Evolutionary conservation across 148 eudicot genomes (phyloP).

Genomic region (Rheum nobile): DNA sequence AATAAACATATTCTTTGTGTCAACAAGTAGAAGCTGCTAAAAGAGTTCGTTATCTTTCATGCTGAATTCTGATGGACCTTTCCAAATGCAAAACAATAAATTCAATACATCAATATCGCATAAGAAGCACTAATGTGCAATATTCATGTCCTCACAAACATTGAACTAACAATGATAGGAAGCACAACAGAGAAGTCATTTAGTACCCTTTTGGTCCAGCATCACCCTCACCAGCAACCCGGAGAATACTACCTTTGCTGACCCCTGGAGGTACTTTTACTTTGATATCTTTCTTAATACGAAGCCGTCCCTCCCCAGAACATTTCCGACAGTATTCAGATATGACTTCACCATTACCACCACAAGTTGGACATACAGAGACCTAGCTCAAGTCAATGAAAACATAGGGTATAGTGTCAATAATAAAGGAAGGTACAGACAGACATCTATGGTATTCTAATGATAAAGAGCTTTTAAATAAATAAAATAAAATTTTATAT

Average conservation of each 20-base stretch:
- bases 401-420: neutral
- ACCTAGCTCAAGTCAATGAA: constrained; percentile 31
- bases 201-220: constrained; percentile 94
- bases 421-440: neutral
- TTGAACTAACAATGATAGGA: neutral
- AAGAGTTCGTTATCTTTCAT: neutral
- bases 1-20: neutral
- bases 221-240: constrained; percentile 98
- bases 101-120: neutral
- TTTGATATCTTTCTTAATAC: constrained; percentile 84
- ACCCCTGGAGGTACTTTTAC: constrained; percentile 99
- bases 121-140: neutral
- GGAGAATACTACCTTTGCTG: constrained; percentile 84
- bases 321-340: constrained; percentile 87
- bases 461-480: neutral
- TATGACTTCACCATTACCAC: constrained; percentile 89
- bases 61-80: neutral
- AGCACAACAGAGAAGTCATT: constrained; percentile 4
- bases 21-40: neutral
- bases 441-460: neutral
- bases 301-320: constrained; percentile 84
- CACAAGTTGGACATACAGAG: constrained; percentile 93
- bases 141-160: neutral
- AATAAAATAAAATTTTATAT: neutral
- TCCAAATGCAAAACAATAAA: neutral